These are phyloP conservation scores for Exophiala xenobiotica DNA, from an alignment of 2,329 filamentous ascomycete genomes.

Conservation along the genomic window DNA sequence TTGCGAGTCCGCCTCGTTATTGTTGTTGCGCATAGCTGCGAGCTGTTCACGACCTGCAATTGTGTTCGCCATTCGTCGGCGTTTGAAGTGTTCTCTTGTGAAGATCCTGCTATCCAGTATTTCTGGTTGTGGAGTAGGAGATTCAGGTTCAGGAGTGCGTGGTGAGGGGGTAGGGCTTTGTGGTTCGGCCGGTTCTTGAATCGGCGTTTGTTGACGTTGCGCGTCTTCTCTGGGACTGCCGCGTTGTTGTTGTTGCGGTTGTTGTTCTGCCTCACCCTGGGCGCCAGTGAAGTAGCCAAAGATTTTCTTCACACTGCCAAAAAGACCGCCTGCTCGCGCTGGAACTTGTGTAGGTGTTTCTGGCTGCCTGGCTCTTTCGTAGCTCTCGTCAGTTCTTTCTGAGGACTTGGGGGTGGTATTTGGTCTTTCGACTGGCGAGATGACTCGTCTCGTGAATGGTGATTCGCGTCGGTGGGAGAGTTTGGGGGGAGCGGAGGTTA, in stretches of 20 bases:
- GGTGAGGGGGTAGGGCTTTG: slow-evolving; percentile 13
- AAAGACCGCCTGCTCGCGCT: slow-evolving; percentile 7
- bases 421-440: slow-evolving; percentile 11
- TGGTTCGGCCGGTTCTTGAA: slow-evolving; percentile 5
- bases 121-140: slow-evolving; percentile 5
- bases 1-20: slow-evolving; percentile 1
- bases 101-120: slow-evolving; percentile 10
- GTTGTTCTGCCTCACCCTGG: slow-evolving; percentile 1
- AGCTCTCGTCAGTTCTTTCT: background rate
- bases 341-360: slow-evolving; percentile 10
- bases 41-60: slow-evolving; percentile 14
- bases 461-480: slow-evolving; percentile 15
- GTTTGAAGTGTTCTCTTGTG: slow-evolving; percentile 21
- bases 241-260: slow-evolving; percentile 1
- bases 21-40: background rate
- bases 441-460: slow-evolving; percentile 10
- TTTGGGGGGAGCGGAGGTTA: slow-evolving; percentile 19
- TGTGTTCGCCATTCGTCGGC: slow-evolving; percentile 18
- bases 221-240: slow-evolving; percentile 4
- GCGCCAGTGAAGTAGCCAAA: slow-evolving; percentile 16
- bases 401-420: slow-evolving; percentile 2
- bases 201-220: background rate
- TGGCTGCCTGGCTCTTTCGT: slow-evolving; percentile 7
- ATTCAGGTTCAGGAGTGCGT: slow-evolving; percentile 3
- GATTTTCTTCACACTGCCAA: slow-evolving; percentile 25